Evolutionary conservation across 225 moss, liverwort and hornwort species (phyloP).

Genomic region (Polytrichum commune): DNA sequence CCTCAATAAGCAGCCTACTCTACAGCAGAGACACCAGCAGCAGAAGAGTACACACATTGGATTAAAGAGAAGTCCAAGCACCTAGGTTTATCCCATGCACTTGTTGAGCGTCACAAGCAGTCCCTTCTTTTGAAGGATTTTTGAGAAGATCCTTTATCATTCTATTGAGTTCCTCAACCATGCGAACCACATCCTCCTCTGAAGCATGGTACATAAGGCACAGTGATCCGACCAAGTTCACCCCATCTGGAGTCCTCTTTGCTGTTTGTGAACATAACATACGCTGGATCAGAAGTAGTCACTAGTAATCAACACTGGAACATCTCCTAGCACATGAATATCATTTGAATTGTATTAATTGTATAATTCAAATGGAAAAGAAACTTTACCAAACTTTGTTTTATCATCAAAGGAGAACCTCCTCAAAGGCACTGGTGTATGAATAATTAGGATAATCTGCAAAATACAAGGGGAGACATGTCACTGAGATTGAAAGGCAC

Average conservation of each 20-base stretch:
- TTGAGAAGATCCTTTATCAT: slow-evolving; percentile 74
- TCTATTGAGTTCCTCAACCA: slow-evolving; percentile 74
- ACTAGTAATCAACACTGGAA: slow-evolving; percentile 2
- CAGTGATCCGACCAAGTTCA: slow-evolving; percentile 81
- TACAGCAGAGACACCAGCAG: not conserved
- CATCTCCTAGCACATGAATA: slow-evolving; percentile 4
- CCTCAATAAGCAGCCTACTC: not conserved
- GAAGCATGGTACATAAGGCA: slow-evolving; percentile 87
- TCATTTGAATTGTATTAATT: slow-evolving; percentile 5
- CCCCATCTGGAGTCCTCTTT: slow-evolving; percentile 66
- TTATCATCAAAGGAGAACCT: slow-evolving; percentile 79
- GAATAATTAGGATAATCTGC: slow-evolving; percentile 95
- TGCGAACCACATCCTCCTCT: slow-evolving; percentile 82
- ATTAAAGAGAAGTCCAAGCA: slow-evolving; percentile 21
- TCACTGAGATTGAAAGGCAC: not conserved
- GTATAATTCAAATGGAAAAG: slow-evolving; percentile 11
- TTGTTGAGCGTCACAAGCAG: slow-evolving; percentile 56
- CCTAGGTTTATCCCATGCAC: slow-evolving; percentile 73
- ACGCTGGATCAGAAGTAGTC: slow-evolving; percentile 20
- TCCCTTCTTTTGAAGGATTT: slow-evolving; percentile 35
- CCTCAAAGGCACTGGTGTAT: slow-evolving; percentile 80
- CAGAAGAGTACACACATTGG: not conserved
- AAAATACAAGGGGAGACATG: not conserved
- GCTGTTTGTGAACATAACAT: slow-evolving; percentile 48
- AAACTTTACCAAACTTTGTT: slow-evolving; percentile 50